phyloP scores from a whole-genome alignment of 306 rosid species.

The Begonia loranthoides region DNA sequence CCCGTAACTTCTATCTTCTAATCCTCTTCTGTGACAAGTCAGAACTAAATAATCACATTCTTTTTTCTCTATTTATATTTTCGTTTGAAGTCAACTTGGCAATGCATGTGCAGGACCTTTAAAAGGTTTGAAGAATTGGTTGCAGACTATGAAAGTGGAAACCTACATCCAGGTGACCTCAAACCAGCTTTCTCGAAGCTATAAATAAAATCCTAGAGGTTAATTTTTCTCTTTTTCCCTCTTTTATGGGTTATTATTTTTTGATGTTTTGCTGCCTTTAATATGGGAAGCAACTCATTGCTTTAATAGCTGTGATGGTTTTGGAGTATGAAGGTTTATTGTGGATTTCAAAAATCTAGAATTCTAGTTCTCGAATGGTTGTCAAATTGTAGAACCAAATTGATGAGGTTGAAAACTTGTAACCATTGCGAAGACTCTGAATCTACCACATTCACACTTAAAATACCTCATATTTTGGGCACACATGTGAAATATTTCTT shows the following conservation, averaged over 20 bases:
- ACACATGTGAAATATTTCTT: too few species aligned
- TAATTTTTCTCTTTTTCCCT: constrained; percentile 9
- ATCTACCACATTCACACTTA: too few species aligned
- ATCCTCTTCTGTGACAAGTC: too few species aligned
- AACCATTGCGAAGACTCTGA: too few species aligned
- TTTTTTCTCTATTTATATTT: background rate
- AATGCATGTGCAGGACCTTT: constrained; percentile 62
- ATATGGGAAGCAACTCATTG: background rate
- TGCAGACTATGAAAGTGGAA: constrained; percentile 48
- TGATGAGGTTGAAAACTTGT: too few species aligned
- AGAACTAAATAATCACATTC: background rate
- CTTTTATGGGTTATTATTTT: background rate
- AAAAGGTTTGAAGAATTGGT: constrained; percentile 41
- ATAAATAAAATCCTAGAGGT: constrained; percentile 75
- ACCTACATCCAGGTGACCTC: constrained; percentile 64
- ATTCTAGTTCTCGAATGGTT: background rate
- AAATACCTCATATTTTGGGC: too few species aligned
- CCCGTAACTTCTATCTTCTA: too few species aligned
- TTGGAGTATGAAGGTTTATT: too few species aligned
- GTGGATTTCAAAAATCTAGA: too few species aligned
- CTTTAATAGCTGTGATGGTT: too few species aligned
- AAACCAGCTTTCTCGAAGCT: constrained; percentile 62
- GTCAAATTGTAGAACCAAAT: too few species aligned
- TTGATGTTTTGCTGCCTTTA: background rate
- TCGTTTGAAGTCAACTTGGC: constrained; percentile 6